These are phyloP conservation scores for Tagetes patula DNA, from an alignment of 129 eudicot species.

Conservation along the genomic window DNA sequence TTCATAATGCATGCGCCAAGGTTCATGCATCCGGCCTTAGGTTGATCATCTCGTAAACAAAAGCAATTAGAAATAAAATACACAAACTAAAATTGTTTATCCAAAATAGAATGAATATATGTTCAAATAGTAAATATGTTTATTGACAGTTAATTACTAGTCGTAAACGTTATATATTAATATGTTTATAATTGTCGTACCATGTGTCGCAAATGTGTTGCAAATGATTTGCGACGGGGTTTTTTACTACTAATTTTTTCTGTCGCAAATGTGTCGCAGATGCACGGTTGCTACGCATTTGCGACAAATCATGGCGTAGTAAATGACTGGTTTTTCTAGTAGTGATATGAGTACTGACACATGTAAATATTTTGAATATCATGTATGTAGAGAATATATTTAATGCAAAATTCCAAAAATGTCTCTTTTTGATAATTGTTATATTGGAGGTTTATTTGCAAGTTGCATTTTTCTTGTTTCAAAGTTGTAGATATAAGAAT, in stretches of 20 bases:
- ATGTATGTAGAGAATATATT: not conserved
- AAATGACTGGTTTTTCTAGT: too few relatives aligned
- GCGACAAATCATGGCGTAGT: too few relatives aligned
- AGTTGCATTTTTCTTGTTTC: constrained; percentile 23
- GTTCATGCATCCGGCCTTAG: constrained; percentile 22
- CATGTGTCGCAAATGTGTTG: too few relatives aligned
- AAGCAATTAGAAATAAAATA: constrained; percentile 20
- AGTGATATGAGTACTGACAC: not conserved
- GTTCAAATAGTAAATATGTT: not conserved
- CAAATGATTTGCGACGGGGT: too few relatives aligned
- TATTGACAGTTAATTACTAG: not conserved
- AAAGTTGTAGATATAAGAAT: not conserved
- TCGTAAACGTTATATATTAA: not conserved
- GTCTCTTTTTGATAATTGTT: too few relatives aligned
- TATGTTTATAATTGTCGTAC: not conserved
- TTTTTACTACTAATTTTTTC: too few relatives aligned
- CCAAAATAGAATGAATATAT: not conserved
- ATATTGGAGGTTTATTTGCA: constrained; percentile 20
- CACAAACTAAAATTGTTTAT: not conserved
- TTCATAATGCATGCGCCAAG: constrained; percentile 16
- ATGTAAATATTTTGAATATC: not conserved
- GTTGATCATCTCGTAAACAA: constrained; percentile 19
- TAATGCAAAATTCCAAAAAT: too few relatives aligned
- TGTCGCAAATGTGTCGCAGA: too few relatives aligned
- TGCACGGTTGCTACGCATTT: too few relatives aligned